phyloP scores from a whole-genome alignment of 306 rosid species.

The Potentilla sterilis region DNA sequence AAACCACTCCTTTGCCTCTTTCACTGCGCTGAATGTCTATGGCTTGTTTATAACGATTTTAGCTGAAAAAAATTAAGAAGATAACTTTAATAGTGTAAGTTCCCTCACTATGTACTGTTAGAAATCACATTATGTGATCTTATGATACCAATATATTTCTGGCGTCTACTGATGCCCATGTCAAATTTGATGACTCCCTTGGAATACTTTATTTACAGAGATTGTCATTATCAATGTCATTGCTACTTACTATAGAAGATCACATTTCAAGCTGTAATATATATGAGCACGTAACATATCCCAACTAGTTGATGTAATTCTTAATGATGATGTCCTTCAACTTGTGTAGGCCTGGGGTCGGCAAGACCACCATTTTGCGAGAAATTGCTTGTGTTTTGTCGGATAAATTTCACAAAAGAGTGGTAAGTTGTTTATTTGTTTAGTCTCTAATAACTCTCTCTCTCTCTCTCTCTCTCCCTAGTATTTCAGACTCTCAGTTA shows the following conservation, averaged over 20 bases:
- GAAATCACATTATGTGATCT: neutral
- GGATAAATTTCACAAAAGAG: slow-evolving; percentile 67
- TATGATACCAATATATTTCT: neutral
- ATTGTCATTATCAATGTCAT: neutral
- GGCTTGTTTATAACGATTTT: neutral
- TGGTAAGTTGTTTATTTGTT: slow-evolving; percentile 43
- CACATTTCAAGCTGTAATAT: no score
- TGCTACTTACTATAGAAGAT: slow-evolving; percentile 10
- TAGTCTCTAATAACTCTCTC: neutral
- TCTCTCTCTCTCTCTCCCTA: neutral
- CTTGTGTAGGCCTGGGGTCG: slow-evolving; percentile 69
- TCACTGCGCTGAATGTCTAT: neutral
- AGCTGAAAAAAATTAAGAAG: neutral
- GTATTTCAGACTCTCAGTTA: slow-evolving; percentile 4
- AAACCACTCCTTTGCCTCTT: neutral
- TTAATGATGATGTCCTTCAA: slow-evolving; percentile 19
- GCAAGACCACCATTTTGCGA: slow-evolving; percentile 69
- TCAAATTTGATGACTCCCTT: slow-evolving; percentile 16
- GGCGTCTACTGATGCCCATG: neutral
- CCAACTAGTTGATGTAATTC: neutral
- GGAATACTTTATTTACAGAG: neutral
- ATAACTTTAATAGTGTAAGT: neutral
- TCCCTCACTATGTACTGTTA: neutral
- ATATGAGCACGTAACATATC: neutral
- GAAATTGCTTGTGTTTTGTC: slow-evolving; percentile 65